Conservation (phyloP, 345 rosid genomes). For the Linum tenue region DNA sequence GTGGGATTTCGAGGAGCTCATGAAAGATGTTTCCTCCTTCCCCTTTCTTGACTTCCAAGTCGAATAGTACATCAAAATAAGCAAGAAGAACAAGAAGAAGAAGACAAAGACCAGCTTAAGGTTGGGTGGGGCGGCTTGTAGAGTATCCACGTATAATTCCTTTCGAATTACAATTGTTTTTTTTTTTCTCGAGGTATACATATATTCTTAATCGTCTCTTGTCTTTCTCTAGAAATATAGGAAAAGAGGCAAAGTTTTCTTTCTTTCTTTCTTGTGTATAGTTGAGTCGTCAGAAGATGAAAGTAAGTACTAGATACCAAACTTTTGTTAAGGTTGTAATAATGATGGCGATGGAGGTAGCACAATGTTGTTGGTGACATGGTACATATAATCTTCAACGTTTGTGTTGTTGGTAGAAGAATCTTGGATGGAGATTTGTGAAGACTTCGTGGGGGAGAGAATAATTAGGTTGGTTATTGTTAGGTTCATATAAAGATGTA, state of each 20-base stretch:
- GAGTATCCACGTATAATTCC: background rate
- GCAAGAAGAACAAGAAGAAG: background rate
- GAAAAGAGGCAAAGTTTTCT: background rate
- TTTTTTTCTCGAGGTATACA: too few species aligned
- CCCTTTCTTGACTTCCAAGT: slow-evolving; percentile 47
- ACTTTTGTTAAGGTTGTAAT: background rate
- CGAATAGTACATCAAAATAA: slow-evolving; percentile 3
- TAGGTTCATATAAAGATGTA: too few species aligned
- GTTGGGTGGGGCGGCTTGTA: background rate
- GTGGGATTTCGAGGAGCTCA: slow-evolving; percentile 80
- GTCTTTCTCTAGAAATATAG: background rate
- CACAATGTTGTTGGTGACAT: too few species aligned
- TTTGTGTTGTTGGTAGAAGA: too few species aligned
- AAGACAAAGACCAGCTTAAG: background rate
- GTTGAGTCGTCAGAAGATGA: background rate
- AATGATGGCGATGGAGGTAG: background rate
- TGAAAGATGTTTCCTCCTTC: slow-evolving; percentile 58
- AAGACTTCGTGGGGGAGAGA: too few species aligned
- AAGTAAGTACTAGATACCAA: background rate
- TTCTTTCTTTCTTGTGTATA: background rate
- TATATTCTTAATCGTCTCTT: background rate
- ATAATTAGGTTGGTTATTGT: too few species aligned
- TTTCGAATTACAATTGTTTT: too few species aligned
- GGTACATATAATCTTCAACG: too few species aligned
- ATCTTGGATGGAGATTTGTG: too few species aligned